Base-by-base conservation (phyloP, 2,329 filamentous ascomycete genomes). In the Monosporascus sp. region DNA sequence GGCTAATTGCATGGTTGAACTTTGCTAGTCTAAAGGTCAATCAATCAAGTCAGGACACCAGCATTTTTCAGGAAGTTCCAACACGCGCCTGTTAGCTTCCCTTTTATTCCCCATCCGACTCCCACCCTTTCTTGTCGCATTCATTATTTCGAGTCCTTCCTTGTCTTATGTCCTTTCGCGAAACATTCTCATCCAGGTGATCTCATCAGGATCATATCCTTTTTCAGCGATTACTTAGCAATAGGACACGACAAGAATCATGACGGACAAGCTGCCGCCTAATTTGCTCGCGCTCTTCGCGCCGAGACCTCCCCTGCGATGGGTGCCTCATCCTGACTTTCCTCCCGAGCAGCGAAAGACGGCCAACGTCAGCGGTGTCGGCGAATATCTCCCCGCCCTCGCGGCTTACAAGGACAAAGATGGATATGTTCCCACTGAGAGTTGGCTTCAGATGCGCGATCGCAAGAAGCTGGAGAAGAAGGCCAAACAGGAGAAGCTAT, bases 211-310 rank as follows among this genome's bases (percentile, higher is more conserved):
- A 20, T 15, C 24, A 44, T 7, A 46, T 45, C 6, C 41, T 9
- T 24, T 47, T 17, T 3, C 5, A 44, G 46, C 25, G 24, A 48
- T 45, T 44, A 18, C 47, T 47, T 9, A 51, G 31, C 47, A 20
- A 47, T 49, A 15, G 25, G 42, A 25, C 11, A 14, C 11, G n/a
- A 18, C n/a, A 20, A 46, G 57, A 51, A 76, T 63, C 57, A 99
- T 97, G 94, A 97, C 94, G 49, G 93, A 97, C 80, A 94, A 95
- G 74, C 87, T 99, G 20, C 93, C 94, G 54, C 90, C 89, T 52
- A 93, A 96, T 69, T 82, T 97, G 54, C 81, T 97, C 64, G 89
- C 89, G 73, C 89, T 97, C 62, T 99, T 99, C 76, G 89, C 93
- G 74, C 90, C 94, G 68, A 89, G 94, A 55, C 94, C 94, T 63